These are phyloP conservation scores for Plantago elongata DNA, from an alignment of 257 asterid genomes.

Conservation along the genomic window DNA sequence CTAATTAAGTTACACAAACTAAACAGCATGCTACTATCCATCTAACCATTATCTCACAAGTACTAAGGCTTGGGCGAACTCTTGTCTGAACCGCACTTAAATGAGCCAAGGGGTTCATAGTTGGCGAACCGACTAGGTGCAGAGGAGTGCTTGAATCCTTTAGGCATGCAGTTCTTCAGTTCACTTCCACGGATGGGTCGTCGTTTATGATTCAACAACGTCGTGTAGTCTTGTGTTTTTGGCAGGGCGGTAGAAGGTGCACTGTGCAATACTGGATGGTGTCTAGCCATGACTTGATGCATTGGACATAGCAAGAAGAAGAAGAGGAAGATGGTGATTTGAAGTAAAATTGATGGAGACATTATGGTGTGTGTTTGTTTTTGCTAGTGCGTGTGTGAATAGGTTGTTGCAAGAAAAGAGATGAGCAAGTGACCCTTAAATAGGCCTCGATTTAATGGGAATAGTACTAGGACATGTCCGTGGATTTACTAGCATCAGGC, in stretches of 20 bases:
- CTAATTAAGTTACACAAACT: background rate
- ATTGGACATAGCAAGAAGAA: constrained; percentile 27
- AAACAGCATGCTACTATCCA: background rate
- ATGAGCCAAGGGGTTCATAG: constrained; percentile 41
- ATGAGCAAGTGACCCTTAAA: constrained; percentile 32
- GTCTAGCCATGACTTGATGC: constrained; percentile 43
- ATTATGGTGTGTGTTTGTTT: constrained; percentile 2
- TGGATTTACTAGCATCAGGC: no score
- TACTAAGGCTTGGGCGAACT: background rate
- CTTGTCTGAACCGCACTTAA: constrained; percentile 32
- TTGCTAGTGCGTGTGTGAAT: background rate
- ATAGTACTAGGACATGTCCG: no score
- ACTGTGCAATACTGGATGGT: constrained; percentile 46
- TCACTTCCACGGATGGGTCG: constrained; percentile 27
- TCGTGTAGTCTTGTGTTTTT: constrained; percentile 4
- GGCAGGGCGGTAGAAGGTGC: constrained; percentile 55
- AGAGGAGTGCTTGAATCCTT: constrained; percentile 64
- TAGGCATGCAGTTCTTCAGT: constrained; percentile 67
- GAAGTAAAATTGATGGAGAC: constrained; percentile 17
- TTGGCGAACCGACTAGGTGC: constrained; percentile 82
- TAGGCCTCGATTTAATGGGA: constrained; percentile 6
- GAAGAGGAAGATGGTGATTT: constrained; percentile 20
- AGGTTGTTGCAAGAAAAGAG: constrained; percentile 11
- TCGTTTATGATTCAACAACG: constrained; percentile 28
- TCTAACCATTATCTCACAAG: background rate